Evolutionary conservation across 1,284 basidiomycete species (phyloP).

Genomic region (Hymenochaete sp.): DNA sequence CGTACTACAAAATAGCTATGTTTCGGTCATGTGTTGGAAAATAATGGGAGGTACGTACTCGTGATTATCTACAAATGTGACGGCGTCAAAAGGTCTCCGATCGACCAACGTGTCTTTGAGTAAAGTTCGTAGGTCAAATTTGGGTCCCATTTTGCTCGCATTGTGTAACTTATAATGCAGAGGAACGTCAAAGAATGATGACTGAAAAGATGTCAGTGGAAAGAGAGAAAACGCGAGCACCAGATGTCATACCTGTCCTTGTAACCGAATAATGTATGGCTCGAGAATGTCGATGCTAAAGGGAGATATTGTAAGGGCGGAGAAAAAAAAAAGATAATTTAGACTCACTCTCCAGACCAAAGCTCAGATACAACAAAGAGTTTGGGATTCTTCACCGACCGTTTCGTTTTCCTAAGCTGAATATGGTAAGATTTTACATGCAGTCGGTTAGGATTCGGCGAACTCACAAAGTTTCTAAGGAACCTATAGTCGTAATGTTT

Average conservation of each 20-base stretch:
- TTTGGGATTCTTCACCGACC: slow-evolving; percentile 34
- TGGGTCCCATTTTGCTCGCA: slow-evolving; percentile 50
- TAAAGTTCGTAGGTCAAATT: slow-evolving; percentile 59
- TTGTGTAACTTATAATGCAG: slow-evolving; percentile 63
- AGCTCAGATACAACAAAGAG: slow-evolving; percentile 70
- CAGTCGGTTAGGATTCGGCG: not conserved
- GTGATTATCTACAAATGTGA: slow-evolving; percentile 80
- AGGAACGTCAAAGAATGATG: slow-evolving; percentile 74
- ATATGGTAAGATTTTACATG: not conserved
- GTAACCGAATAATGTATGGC: slow-evolving; percentile 46
- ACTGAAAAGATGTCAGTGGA: slow-evolving; percentile 31
- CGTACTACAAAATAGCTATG: slow-evolving; percentile 38
- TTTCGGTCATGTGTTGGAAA: slow-evolving; percentile 4
- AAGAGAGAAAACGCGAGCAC: not conserved
- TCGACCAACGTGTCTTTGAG: slow-evolving; percentile 50
- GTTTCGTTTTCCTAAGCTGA: slow-evolving; percentile 46
- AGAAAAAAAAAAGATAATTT: slow-evolving; percentile 6
- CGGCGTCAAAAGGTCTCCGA: slow-evolving; percentile 55
- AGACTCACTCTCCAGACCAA: slow-evolving; percentile 49
- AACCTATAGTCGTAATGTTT: slow-evolving; percentile 73
- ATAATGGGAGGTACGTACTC: slow-evolving; percentile 44
- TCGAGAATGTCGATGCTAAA: slow-evolving; percentile 6
- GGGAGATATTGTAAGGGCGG: too few relatives aligned
- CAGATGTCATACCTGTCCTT: slow-evolving; percentile 43
- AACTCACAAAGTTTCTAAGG: slow-evolving; percentile 55